Conservation (phyloP, 1,139 yeast genomes). For the Candida sp. region DNA sequence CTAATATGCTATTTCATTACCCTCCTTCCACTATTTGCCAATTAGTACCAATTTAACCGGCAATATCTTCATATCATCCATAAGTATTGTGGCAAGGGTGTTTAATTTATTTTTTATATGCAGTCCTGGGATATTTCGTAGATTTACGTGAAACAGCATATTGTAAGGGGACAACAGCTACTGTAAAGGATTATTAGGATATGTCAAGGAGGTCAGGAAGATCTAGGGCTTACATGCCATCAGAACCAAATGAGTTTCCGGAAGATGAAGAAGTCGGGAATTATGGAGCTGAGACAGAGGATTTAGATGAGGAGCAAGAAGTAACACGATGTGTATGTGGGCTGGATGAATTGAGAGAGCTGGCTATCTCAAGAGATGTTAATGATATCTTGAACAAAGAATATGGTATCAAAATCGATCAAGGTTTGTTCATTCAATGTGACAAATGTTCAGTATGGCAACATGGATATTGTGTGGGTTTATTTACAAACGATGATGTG, state of each 20-base stretch:
- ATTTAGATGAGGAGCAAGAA: constrained; percentile 56
- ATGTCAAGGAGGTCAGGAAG: constrained; percentile 33
- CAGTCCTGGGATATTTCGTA: too few relatives aligned
- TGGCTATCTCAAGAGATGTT: constrained; percentile 33
- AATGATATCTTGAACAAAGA: constrained; percentile 45
- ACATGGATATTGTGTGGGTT: constrained; percentile 94
- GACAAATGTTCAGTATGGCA: constrained; percentile 96
- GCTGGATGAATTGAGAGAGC: constrained; percentile 57
- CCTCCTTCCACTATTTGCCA: too few relatives aligned
- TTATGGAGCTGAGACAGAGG: constrained; percentile 24
- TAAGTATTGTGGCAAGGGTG: too few relatives aligned
- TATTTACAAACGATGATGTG: constrained; percentile 65
- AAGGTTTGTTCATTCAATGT: constrained; percentile 84
- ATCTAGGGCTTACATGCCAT: constrained; percentile 15
- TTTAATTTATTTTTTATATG: too few relatives aligned
- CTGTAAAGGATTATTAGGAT: too few relatives aligned
- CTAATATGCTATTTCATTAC: too few relatives aligned
- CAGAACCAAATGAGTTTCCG: constrained; percentile 10
- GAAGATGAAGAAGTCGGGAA: constrained; percentile 18
- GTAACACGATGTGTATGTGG: constrained; percentile 91
- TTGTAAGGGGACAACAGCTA: too few relatives aligned
- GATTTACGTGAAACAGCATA: too few relatives aligned
- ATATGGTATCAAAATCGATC: constrained; percentile 64
- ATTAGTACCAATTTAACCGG: too few relatives aligned
- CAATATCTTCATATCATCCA: too few relatives aligned